A percentile compares a stretch with the other conserved stretches of the same genome.
Evolutionary conservation across 139 green algal genomes (phyloP).

Genomic region (Micractinium conductrix): DNA sequence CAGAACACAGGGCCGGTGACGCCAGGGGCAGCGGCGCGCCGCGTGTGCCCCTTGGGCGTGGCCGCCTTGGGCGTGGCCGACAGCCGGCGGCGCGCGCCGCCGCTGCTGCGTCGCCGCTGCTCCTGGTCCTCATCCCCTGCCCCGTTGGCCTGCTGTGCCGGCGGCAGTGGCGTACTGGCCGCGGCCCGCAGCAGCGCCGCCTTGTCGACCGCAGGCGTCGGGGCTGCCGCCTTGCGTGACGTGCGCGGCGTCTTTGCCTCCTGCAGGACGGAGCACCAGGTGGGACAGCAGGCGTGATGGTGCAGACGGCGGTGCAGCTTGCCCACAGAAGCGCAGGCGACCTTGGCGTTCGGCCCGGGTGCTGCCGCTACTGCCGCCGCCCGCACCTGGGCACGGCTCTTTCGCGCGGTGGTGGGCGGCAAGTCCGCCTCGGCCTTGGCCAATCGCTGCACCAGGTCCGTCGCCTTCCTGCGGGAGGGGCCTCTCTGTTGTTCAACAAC

Average conservation of each 20-base stretch:
- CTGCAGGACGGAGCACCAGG: too few relatives aligned
- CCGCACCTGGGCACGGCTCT: too few relatives aligned
- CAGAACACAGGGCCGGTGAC: constrained; percentile 2
- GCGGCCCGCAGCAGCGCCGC: constrained; percentile 6
- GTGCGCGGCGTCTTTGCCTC: constrained; percentile 16
- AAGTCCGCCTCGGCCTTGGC: too few relatives aligned
- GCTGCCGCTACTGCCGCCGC: too few relatives aligned
- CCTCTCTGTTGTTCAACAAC: too few relatives aligned
- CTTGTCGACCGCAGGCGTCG: neutral
- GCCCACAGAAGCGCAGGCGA: too few relatives aligned
- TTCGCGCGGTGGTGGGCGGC: too few relatives aligned
- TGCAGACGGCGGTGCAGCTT: too few relatives aligned
- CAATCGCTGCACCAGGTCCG: too few relatives aligned
- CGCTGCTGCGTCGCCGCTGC: neutral
- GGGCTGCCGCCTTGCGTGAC: neutral
- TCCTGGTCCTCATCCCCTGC: neutral
- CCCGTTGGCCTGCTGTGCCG: neutral
- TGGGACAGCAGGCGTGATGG: too few relatives aligned
- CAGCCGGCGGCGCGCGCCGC: neutral
- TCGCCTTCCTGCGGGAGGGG: too few relatives aligned
- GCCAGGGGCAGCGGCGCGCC: neutral
- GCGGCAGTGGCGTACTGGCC: constrained; percentile 7
- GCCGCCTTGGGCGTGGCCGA: neutral
- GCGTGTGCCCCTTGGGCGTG: neutral
- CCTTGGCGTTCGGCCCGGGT: too few relatives aligned